Evolutionary conservation across 2,329 filamentous ascomycete genomes (phyloP).

Genomic region (Teratosphaeria viscida): DNA sequence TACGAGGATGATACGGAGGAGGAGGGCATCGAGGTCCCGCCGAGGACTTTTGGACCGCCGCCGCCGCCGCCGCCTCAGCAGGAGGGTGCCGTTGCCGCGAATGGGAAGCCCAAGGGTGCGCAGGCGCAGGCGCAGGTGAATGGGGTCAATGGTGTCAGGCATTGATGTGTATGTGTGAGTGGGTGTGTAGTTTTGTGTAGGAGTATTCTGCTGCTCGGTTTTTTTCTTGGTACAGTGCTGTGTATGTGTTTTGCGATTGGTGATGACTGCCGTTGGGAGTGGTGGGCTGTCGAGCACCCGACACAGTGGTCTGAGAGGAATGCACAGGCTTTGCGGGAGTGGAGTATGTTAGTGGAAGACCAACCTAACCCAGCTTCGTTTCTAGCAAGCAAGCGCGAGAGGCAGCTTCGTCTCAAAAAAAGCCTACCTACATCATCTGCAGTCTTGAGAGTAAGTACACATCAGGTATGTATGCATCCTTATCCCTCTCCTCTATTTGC

Average conservation of each 20-base stretch:
- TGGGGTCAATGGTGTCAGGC: constrained; percentile 20
- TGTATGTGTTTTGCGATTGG: background rate
- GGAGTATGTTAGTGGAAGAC: too few relatives aligned
- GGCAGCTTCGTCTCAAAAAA: too few relatives aligned
- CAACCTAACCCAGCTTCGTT: too few relatives aligned
- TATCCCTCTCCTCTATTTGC: too few relatives aligned
- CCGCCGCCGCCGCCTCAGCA: constrained; percentile 36
- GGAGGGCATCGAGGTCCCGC: constrained; percentile 24
- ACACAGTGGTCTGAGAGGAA: too few relatives aligned
- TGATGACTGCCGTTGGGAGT: background rate
- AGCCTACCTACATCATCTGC: too few relatives aligned
- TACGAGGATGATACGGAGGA: constrained; percentile 46
- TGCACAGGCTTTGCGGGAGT: too few relatives aligned
- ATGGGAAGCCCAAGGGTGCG: constrained; percentile 15
- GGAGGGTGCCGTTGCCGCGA: constrained; percentile 6
- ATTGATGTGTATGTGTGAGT: constrained; percentile 1
- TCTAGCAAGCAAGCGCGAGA: too few relatives aligned
- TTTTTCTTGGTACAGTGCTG: background rate
- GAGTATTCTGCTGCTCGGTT: background rate
- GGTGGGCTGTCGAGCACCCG: too few relatives aligned
- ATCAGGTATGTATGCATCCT: too few relatives aligned
- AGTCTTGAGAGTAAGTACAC: too few relatives aligned
- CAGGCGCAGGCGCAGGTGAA: constrained; percentile 2
- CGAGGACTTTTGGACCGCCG: constrained; percentile 35
- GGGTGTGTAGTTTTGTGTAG: background rate